Conservation (phyloP, 192 early-diverging fungal species). For the Coemansia sp. region DNA sequence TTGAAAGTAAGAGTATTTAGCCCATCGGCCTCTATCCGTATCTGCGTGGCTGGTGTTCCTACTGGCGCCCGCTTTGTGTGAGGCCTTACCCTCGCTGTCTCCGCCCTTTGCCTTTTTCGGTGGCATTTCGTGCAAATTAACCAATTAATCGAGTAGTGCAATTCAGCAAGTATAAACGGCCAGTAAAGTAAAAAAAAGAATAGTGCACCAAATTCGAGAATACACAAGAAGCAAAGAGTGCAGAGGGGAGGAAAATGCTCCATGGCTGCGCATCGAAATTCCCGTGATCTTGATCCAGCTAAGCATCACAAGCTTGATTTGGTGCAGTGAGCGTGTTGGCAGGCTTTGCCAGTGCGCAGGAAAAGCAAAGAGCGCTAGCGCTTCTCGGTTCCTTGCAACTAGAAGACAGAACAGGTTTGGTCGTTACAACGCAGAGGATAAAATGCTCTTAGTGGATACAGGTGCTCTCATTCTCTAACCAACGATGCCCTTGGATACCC, state of each 20-base stretch:
- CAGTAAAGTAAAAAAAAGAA: neutral
- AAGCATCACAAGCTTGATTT: neutral
- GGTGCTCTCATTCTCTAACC: no score
- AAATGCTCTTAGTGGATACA: no score
- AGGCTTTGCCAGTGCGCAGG: no score
- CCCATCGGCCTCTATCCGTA: neutral
- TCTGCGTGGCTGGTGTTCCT: neutral
- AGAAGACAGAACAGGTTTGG: neutral
- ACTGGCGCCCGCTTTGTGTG: neutral
- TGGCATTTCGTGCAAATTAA: slow-evolving; percentile 22
- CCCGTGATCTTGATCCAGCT: neutral
- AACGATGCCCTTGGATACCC: neutral
- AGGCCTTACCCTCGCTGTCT: slow-evolving; percentile 28
- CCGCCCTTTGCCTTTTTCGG: slow-evolving; percentile 39
- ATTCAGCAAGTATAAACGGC: neutral
- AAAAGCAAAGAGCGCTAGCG: neutral
- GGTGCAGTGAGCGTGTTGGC: neutral
- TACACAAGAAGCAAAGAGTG: neutral
- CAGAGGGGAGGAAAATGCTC: neutral
- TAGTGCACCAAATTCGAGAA: neutral
- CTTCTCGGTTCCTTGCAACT: neutral
- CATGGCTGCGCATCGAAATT: slow-evolving; percentile 23
- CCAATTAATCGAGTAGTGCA: neutral
- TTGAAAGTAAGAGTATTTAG: neutral
- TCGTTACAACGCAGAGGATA: no score